These are phyloP conservation scores for Cordia subcordata DNA, from an alignment of 257 asterid species.

Conservation along the genomic window DNA sequence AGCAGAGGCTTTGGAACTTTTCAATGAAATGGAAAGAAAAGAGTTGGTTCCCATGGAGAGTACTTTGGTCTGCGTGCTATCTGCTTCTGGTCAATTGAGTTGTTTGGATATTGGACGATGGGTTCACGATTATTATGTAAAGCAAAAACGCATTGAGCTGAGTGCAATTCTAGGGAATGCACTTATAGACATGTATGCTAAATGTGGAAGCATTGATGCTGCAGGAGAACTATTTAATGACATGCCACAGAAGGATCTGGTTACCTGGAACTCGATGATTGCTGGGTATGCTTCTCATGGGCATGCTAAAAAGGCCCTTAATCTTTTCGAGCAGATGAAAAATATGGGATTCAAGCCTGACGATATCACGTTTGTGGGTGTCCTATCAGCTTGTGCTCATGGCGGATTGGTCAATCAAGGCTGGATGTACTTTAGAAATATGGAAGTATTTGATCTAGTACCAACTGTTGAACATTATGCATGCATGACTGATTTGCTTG, in stretches of 20 bases:
- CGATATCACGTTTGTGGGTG: slow-evolving; percentile 60
- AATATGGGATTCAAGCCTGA: slow-evolving; percentile 47
- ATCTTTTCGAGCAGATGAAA: slow-evolving; percentile 42
- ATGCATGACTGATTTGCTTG: slow-evolving; percentile 64
- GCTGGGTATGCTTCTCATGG: slow-evolving; percentile 77
- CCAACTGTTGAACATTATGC: slow-evolving; percentile 59
- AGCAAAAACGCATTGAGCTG: slow-evolving; percentile 28
- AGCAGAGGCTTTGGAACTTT: slow-evolving; percentile 54
- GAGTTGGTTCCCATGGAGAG: slow-evolving; percentile 56
- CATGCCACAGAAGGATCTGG: slow-evolving; percentile 53
- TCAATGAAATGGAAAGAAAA: slow-evolving; percentile 48
- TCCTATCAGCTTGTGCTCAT: slow-evolving; percentile 78
- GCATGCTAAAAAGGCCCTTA: slow-evolving; percentile 40
- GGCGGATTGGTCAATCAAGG: slow-evolving; percentile 63
- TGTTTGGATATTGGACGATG: slow-evolving; percentile 41
- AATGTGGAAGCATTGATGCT: slow-evolving; percentile 56
- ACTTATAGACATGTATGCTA: slow-evolving; percentile 60
- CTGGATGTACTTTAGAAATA: slow-evolving; percentile 42
- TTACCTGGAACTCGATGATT: slow-evolving; percentile 68
- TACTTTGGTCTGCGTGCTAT: slow-evolving; percentile 62
- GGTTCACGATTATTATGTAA: slow-evolving; percentile 42
- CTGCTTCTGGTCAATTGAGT: slow-evolving; percentile 75
- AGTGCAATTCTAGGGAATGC: slow-evolving; percentile 57
- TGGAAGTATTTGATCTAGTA: slow-evolving; percentile 32
- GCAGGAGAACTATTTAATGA: slow-evolving; percentile 49